Evolutionary conservation across 176 grass and related monocot genomes (phyloP).

Genomic region (Cenchrus americanus): DNA sequence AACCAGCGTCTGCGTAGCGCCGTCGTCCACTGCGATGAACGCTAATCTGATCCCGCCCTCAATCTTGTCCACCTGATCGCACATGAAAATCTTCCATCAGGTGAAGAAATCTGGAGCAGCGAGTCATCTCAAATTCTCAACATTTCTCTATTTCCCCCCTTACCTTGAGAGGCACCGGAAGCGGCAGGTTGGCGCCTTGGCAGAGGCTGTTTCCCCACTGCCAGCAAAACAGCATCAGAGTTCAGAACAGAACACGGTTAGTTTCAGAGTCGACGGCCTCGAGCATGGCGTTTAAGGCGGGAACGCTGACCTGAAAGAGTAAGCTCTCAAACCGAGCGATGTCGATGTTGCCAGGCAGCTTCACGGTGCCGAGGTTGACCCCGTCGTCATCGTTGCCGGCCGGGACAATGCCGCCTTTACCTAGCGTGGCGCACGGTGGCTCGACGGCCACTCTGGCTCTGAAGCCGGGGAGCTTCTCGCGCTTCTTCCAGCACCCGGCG

Average conservation of each 20-base stretch:
- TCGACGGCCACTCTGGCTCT: not conserved
- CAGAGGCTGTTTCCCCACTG: constrained; percentile 97
- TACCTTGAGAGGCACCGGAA: constrained; percentile 93
- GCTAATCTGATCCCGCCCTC: constrained; percentile 70
- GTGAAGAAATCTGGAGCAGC: not conserved
- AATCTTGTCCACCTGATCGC: constrained; percentile 82
- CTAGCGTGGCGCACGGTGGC: constrained; percentile 35
- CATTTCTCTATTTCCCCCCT: too few relatives aligned
- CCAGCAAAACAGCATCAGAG: constrained; percentile 11
- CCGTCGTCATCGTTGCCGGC: constrained; percentile 53
- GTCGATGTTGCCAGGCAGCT: constrained; percentile 85
- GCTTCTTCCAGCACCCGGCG: constrained; percentile 25
- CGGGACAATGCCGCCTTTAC: constrained; percentile 54
- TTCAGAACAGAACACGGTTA: not conserved
- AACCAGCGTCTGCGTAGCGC: constrained; percentile 59
- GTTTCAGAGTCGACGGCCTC: not conserved
- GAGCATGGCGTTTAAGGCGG: not conserved
- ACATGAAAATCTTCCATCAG: not conserved
- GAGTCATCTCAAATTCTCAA: not conserved
- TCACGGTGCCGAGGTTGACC: constrained; percentile 82
- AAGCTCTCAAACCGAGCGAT: constrained; percentile 62
- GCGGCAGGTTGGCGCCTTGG: constrained; percentile 89
- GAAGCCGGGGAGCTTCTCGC: constrained; percentile 9
- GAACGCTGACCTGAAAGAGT: constrained; percentile 65
- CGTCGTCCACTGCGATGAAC: constrained; percentile 64